phyloP scores from a whole-genome alignment of 495 filamentous ascomycete species.

The Xylaria longipes region DNA sequence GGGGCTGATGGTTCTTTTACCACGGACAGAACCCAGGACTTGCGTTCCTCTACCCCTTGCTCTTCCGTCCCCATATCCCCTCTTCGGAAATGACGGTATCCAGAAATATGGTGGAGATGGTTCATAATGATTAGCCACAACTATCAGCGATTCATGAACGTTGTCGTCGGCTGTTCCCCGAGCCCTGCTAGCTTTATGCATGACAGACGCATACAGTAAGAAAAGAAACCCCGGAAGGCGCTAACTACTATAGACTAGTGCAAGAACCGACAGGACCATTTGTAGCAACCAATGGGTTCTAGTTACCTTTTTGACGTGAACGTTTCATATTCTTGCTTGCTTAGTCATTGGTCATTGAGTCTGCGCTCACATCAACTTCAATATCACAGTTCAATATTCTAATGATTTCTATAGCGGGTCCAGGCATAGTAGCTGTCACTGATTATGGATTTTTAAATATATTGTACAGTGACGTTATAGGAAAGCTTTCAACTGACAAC shows the following conservation, averaged over 20 bases:
- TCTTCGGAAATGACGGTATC: not conserved
- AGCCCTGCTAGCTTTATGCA: not conserved
- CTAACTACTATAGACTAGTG: too few relatives aligned
- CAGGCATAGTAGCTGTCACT: too few relatives aligned
- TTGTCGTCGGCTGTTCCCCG: not conserved
- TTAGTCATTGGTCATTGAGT: not conserved
- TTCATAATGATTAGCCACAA: not conserved
- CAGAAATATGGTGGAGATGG: not conserved
- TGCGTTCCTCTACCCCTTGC: not conserved
- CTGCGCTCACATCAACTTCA: too few relatives aligned
- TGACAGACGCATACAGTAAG: not conserved
- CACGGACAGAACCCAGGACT: not conserved
- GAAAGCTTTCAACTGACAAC: too few relatives aligned
- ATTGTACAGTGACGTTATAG: too few relatives aligned
- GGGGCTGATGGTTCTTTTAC: not conserved
- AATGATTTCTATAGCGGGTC: too few relatives aligned
- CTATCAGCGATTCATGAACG: not conserved
- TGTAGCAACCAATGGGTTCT: not conserved
- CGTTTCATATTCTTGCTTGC: not conserved
- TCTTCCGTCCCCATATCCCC: not conserved
- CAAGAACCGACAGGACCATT: not conserved
- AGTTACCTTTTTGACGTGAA: too few relatives aligned
- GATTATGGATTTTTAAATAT: too few relatives aligned
- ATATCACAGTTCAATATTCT: too few relatives aligned
- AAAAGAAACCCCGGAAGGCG: not conserved